Base-by-base conservation (phyloP, 2,329 filamentous ascomycete genomes). In the Talaromyces atroroseus region DNA sequence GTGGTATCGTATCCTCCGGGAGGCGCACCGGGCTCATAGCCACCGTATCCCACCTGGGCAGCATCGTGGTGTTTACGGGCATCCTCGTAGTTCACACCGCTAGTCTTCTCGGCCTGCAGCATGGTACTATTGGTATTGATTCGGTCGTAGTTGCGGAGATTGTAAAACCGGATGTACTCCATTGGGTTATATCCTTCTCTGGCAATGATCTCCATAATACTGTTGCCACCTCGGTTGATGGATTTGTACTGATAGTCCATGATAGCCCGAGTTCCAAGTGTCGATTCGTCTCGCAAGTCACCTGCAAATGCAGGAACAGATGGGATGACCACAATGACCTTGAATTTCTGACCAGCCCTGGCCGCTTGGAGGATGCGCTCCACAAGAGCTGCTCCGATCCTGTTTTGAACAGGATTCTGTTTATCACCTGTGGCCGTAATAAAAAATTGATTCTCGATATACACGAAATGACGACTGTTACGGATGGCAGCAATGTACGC, bases 231-330 rank as follows among this genome's bases (percentile, higher is more conserved):
- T 44, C 94, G 86, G 69, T 89, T 92, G 64, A 99, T 95, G 0
- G 90, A 95, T 74, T 95, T 95, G 78, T 94, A 99, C 70, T 97
- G 94, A 70, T 95, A 97, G 69, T 97, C 92, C 90, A 99, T 97
- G 66, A 97, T 99, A 11, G 92, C 92, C 48, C 90, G 78, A 0
- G 92, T 97, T 11, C 92, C 92, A 1, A 85, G 83, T 0, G 91
- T 91, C 7, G 89, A 90, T 61, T 92, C 86, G 16, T 92, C 86
- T 55, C 89, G 79, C 36, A 99, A 78, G 67, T 97, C 92, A 47
- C 94, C 92, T 0, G 92, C 92, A 65, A 99, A 99, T 0, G 91
- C 94, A 2, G 94, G 92, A 49, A 99, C 87, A 0, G 90, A 87
- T 1, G 94, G 94, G 51, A 97, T 95, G 20, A 97, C 65, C 52